Base-by-base conservation (phyloP, 495 filamentous ascomycete genomes). In the Talaromyces adpressus region DNA sequence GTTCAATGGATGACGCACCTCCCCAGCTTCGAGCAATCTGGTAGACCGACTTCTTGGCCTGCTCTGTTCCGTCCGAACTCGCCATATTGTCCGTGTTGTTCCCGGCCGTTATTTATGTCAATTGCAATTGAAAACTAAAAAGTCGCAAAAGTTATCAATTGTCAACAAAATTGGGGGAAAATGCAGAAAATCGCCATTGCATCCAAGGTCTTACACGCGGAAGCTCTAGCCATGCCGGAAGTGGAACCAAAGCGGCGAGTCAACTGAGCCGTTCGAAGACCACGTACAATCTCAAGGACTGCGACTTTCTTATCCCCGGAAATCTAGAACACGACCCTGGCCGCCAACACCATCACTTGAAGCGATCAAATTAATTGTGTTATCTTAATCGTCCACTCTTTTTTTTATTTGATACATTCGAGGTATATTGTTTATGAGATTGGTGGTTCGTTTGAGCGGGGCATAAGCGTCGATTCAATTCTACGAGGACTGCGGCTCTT, bases 21-120 rank as follows among this genome's bases (percentile, higher is more conserved):
- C 90, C 90, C 89, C 89, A 92, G 58, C 81, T 82, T 65, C 80
- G 76, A 30, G 86, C 75, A 34, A 75, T 77, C 60, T 81, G 78
- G 22, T 84, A 70, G 12, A 84, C 63, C 30, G 80, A 78, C 65
- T 77, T 76, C 68, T 85, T 79, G 36, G 76, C 70, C 63, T 78
- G 67, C 64, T 81, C 73, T 59, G 79, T 59, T 7, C 73, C 70
- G 20, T 81, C 73, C 36, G 69, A 30, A 36, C 70, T 61, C 18
- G 79, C 66, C 78, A 81, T 80, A 62, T 57, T 70, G 56, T 9
- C 45, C 36, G 57, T 20, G n/a, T 9, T 30, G 1, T 18, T 4
- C 22, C 45, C n/a, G 18, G 18, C n/a, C 6, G 18, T 49, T 1
- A 16, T 45, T 6, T n/a, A 45, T 45, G 18, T 1, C 4, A 45